These are phyloP conservation scores for Candida sojae DNA, from an alignment of 1,139 yeast species.

Conservation along the genomic window DNA sequence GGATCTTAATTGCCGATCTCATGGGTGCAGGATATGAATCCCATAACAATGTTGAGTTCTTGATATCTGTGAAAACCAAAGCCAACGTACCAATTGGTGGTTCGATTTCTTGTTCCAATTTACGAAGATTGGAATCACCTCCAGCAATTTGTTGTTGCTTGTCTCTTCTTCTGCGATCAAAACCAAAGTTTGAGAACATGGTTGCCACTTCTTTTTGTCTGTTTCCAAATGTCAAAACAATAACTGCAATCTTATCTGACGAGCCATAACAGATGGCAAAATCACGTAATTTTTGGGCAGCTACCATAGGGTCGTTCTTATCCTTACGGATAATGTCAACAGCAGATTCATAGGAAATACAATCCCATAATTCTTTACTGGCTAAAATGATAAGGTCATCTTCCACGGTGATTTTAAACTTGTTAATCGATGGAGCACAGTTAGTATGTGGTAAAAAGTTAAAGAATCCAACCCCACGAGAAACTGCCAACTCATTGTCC, in stretches of 20 bases:
- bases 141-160: slow-evolving; percentile 47
- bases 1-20: slow-evolving; percentile 95
- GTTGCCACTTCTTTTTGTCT: slow-evolving; percentile 31
- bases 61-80: slow-evolving; percentile 95
- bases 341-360: slow-evolving; percentile 78
- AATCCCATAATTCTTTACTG: slow-evolving; percentile 83
- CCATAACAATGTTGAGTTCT: slow-evolving; percentile 92
- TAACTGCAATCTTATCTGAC: slow-evolving; percentile 76
- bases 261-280: slow-evolving; percentile 94
- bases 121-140: slow-evolving; percentile 79
- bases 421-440: slow-evolving; percentile 80
- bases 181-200: slow-evolving; percentile 3
- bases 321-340: slow-evolving; percentile 89
- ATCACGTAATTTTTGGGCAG: slow-evolving; percentile 92
- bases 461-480: slow-evolving; percentile 91
- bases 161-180: slow-evolving; percentile 55
- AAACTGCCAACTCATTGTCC: slow-evolving; percentile 79
- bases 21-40: slow-evolving; percentile 90
- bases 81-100: slow-evolving; percentile 96
- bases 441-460: slow-evolving; percentile 85
- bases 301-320: slow-evolving; percentile 81
- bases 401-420: slow-evolving; percentile 59
- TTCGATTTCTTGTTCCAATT: slow-evolving; percentile 87
- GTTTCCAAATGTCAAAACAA: slow-evolving; percentile 69
- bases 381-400: slow-evolving; percentile 91